phyloP scores from a whole-genome alignment of 495 filamentous ascomycete genomes.

The Penicillium crystallinum region DNA sequence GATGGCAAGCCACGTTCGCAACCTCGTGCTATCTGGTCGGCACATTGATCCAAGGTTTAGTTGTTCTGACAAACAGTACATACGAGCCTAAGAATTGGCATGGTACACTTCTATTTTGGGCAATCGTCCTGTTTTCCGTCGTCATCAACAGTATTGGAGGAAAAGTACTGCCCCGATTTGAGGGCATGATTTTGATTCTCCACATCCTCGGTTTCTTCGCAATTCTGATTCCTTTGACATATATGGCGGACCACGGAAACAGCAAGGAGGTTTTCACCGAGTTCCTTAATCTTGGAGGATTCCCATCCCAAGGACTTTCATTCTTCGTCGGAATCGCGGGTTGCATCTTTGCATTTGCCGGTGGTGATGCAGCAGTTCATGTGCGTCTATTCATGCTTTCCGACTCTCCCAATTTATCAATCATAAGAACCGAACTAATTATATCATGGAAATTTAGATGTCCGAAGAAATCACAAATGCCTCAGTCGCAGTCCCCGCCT shows the following conservation, averaged over 20 bases:
- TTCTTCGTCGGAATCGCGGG: constrained; percentile 43
- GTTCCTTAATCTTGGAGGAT: constrained; percentile 44
- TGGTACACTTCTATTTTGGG: constrained; percentile 41
- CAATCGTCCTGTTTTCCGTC: constrained; percentile 29
- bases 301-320: constrained; percentile 37
- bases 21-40: constrained; percentile 38
- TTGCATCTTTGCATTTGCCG: constrained; percentile 39
- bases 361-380: constrained; percentile 38
- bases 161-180: constrained; percentile 39
- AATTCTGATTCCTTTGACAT: constrained; percentile 45
- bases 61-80: constrained; percentile 27
- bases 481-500: constrained; percentile 38
- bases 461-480: constrained; percentile 51
- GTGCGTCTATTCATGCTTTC: constrained; percentile 27
- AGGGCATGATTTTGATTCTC: constrained; percentile 42
- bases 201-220: constrained; percentile 50
- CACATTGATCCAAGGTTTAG: constrained; percentile 38
- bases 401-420: neutral
- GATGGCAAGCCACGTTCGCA: constrained; percentile 42
- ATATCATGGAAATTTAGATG: constrained; percentile 33
- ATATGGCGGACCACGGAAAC: constrained; percentile 38
- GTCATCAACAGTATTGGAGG: constrained; percentile 39
- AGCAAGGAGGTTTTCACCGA: constrained; percentile 40
- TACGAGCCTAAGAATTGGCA: constrained; percentile 41
- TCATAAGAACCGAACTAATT: neutral